These are phyloP conservation scores for Ambrosiella beaveri DNA, from an alignment of 2,329 filamentous ascomycete species.

Conservation along the genomic window DNA sequence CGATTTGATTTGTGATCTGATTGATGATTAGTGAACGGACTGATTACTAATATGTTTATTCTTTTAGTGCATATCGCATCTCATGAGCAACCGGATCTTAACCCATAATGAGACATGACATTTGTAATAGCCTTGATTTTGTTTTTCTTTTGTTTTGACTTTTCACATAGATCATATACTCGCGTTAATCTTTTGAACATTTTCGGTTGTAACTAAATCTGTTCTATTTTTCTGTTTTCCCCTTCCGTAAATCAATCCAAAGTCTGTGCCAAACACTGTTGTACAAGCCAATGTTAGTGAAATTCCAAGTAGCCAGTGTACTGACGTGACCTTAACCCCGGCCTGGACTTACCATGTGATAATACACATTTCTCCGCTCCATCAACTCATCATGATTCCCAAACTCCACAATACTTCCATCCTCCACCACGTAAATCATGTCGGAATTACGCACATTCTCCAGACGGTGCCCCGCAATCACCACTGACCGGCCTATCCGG, in stretches of 20 bases:
- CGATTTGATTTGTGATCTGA: not conserved
- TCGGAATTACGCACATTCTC: slow-evolving; percentile 27
- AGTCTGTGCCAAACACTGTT: slow-evolving; percentile 5
- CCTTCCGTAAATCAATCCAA: slow-evolving; percentile 1
- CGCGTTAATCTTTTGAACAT: not conserved
- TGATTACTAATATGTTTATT: not conserved
- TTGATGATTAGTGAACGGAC: too few species aligned
- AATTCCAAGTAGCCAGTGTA: not conserved
- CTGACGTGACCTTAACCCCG: not conserved
- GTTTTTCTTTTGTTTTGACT: not conserved
- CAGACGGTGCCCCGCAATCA: slow-evolving; percentile 27
- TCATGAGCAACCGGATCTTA: slow-evolving; percentile 14
- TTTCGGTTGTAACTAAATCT: not conserved
- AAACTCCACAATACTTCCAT: slow-evolving; percentile 25
- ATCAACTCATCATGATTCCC: slow-evolving; percentile 36
- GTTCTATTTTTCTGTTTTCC: not conserved
- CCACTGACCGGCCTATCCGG: slow-evolving; percentile 21
- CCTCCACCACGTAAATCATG: slow-evolving; percentile 27
- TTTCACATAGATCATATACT: not conserved
- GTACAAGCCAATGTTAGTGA: not conserved
- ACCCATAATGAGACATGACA: not conserved
- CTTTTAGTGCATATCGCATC: slow-evolving; percentile 20
- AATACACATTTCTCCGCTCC: slow-evolving; percentile 31
- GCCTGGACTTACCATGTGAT: slow-evolving; percentile 28
- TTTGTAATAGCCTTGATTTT: not conserved